A percentile compares a stretch with the other conserved stretches of the same genome.
phyloP scores from a whole-genome alignment of 2,329 filamentous ascomycete genomes.

The Dactylellina parvicollis region DNA sequence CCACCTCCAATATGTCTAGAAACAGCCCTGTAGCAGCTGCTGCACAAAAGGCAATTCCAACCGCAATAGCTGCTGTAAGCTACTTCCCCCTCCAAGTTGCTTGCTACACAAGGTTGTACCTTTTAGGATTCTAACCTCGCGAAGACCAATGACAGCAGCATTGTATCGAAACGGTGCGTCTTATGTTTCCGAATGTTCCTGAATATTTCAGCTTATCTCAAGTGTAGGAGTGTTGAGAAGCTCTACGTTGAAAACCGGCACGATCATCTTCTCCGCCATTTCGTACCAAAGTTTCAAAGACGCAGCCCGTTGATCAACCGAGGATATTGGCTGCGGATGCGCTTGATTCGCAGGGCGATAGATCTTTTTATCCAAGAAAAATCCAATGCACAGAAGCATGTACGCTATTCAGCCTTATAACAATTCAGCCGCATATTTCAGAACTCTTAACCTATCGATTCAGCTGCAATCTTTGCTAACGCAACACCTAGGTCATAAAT shows the following conservation, averaged over 20 bases:
- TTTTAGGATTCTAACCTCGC: background rate
- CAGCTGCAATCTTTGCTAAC: background rate
- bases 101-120: too few relatives aligned
- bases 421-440: background rate
- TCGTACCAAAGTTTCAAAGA: slow-evolving; percentile 83
- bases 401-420: background rate
- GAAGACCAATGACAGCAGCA: slow-evolving; percentile 88
- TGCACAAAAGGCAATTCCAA: slow-evolving; percentile 5
- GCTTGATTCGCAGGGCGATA: slow-evolving; percentile 79
- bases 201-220: background rate
- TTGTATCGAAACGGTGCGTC: slow-evolving; percentile 79
- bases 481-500: slow-evolving; percentile 70
- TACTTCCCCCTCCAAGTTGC: too few relatives aligned
- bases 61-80: slow-evolving; percentile 44
- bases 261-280: slow-evolving; percentile 85
- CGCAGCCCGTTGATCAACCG: slow-evolving; percentile 89
- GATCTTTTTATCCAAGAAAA: slow-evolving; percentile 73
- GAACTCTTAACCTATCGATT: background rate
- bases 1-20: too few relatives aligned
- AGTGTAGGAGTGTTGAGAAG: slow-evolving; percentile 77
- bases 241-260: slow-evolving; percentile 76
- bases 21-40: too few relatives aligned
- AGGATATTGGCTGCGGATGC: slow-evolving; percentile 86
- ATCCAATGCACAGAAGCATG: slow-evolving; percentile 64
- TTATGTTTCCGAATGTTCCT: background rate